Evolutionary conservation across 345 rosid species (phyloP).

Genomic region (Isatis tinctoria): DNA sequence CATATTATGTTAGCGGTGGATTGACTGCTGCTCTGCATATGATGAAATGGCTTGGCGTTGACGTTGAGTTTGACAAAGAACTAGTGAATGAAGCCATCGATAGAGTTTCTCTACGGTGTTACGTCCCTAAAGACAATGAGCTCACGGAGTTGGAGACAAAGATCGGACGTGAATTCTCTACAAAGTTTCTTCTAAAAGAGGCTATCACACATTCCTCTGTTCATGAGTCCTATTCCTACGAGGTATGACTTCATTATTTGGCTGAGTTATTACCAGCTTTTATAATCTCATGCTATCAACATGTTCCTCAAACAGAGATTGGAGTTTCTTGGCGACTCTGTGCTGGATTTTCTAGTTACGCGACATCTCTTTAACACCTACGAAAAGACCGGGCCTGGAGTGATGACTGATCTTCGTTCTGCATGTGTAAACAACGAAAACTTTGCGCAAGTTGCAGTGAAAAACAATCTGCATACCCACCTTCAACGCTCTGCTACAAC

Average conservation of each 20-base stretch:
- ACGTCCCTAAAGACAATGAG: constrained; percentile 43
- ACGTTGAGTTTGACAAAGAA: constrained; percentile 45
- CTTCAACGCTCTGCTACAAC: constrained; percentile 51
- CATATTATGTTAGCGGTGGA: constrained; percentile 72
- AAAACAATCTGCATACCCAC: constrained; percentile 47
- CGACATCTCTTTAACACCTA: constrained; percentile 67
- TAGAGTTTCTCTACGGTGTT: constrained; percentile 42
- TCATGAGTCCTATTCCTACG: constrained; percentile 54
- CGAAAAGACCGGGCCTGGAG: constrained; percentile 66
- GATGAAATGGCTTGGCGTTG: constrained; percentile 79
- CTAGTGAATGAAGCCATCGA: constrained; percentile 45
- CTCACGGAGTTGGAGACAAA: constrained; percentile 53
- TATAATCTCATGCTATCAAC: background rate
- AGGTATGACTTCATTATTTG: constrained; percentile 42
- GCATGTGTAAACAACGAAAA: constrained; percentile 80
- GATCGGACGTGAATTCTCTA: constrained; percentile 54
- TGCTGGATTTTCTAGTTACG: constrained; percentile 79
- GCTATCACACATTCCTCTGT: constrained; percentile 70
- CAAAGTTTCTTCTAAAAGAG: constrained; percentile 70
- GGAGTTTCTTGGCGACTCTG: constrained; percentile 93
- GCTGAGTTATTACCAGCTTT: background rate
- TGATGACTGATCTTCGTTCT: constrained; percentile 84
- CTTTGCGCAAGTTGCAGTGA: constrained; percentile 78
- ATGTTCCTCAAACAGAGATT: constrained; percentile 58
- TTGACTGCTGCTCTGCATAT: constrained; percentile 53